Percentiles rank a stretch among this genome's conserved stretches.
phyloP scores from a whole-genome alignment of 2,329 filamentous ascomycete genomes.

The Furcasterigmium furcatum region DNA sequence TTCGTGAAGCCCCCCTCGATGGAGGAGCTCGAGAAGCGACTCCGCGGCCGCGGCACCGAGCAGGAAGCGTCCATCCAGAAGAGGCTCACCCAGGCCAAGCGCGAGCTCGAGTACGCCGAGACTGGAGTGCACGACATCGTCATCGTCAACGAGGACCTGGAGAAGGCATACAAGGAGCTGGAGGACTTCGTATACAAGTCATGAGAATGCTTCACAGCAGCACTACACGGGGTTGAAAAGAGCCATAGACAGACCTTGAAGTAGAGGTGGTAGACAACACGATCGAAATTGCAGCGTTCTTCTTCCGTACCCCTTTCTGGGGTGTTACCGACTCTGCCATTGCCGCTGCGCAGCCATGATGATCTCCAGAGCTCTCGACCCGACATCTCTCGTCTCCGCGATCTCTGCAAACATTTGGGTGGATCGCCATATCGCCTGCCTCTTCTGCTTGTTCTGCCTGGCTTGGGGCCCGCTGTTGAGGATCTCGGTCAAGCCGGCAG shows the following conservation, averaged over 20 bases:
- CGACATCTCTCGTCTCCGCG: neutral
- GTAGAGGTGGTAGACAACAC: no score
- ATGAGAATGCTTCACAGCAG: neutral
- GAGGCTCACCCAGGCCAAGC: slow-evolving; percentile 66
- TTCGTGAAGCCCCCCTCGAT: slow-evolving; percentile 81
- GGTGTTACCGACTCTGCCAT: no score
- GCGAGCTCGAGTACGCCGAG: slow-evolving; percentile 71
- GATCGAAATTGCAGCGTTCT: no score
- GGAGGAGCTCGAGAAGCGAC: slow-evolving; percentile 68
- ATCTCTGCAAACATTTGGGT: slow-evolving; percentile 3
- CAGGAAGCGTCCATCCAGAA: slow-evolving; percentile 68
- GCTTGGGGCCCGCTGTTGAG: neutral
- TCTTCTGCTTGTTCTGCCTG: neutral
- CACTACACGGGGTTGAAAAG: no score
- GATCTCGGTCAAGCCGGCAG: neutral
- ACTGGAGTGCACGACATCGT: slow-evolving; percentile 47
- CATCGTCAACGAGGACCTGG: slow-evolving; percentile 39
- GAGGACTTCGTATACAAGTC: slow-evolving; percentile 44
- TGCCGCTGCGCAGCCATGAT: neutral
- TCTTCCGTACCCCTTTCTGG: no score
- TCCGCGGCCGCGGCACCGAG: slow-evolving; percentile 77
- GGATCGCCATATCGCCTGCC: neutral
- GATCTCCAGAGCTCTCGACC: neutral
- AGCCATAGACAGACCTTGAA: no score
- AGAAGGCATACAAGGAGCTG: slow-evolving; percentile 48